Conservation (phyloP, 2,329 filamentous ascomycete species). For the Trichoderma sp. region DNA sequence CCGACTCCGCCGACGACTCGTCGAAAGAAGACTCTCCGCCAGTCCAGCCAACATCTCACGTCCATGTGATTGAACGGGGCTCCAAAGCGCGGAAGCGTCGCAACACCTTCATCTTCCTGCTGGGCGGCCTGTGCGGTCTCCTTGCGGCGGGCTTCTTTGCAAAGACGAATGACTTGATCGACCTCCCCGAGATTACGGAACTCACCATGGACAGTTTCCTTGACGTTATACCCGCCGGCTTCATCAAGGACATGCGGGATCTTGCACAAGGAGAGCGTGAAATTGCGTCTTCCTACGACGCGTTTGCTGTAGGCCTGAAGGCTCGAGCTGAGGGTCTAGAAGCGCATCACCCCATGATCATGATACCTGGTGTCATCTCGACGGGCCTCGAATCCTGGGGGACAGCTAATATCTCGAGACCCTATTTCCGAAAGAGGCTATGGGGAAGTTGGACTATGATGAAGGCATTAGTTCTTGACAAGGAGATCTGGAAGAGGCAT, state of each 20-base stretch:
- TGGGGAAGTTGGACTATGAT: conserved; percentile 99
- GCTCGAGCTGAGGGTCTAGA: conserved; percentile 77
- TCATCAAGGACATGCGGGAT: conserved; percentile 83
- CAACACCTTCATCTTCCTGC: conserved; percentile 78
- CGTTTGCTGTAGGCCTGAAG: conserved; percentile 86
- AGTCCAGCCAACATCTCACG: conserved; percentile 36
- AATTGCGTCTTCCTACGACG: conserved; percentile 81
- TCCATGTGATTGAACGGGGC: conserved; percentile 48
- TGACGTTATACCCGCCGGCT: conserved; percentile 82
- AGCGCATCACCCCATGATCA: conserved; percentile 86
- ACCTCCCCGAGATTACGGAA: conserved; percentile 69
- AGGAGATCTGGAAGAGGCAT: conserved; percentile 91
- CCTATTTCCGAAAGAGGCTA: conserved; percentile 89
- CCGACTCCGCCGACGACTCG: conserved; percentile 29
- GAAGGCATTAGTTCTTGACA: conserved; percentile 88
- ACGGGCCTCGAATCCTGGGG: conserved; percentile 97
- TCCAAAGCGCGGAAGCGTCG: conserved; percentile 67
- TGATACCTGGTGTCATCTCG: conserved; percentile 97
- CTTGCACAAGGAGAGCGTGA: conserved; percentile 86
- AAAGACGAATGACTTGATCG: conserved; percentile 84
- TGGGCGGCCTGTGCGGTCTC: conserved; percentile 89
- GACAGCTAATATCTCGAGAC: conserved; percentile 78
- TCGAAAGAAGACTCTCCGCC: conserved; percentile 35
- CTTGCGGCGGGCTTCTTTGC: conserved; percentile 89
- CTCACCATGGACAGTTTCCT: conserved; percentile 82